Percentiles rank a stretch among this genome's conserved stretches.
These are phyloP conservation scores for Penicillium paneum DNA, from an alignment of 2,329 filamentous ascomycete genomes.

Conservation along the genomic window DNA sequence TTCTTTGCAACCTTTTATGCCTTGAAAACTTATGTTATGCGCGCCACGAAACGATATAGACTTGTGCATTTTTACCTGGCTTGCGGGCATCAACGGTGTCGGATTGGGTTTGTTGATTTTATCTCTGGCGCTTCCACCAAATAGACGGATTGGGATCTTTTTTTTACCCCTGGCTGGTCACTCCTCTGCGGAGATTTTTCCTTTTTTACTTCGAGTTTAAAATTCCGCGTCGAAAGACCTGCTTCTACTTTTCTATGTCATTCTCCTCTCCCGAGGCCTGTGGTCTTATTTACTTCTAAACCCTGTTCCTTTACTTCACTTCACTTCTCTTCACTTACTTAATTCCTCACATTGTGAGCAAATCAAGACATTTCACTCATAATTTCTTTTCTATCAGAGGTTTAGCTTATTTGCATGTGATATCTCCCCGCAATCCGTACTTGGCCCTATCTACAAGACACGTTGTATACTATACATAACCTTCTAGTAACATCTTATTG, in stretches of 20 bases:
- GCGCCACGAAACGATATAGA: conserved; percentile 41
- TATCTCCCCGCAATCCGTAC: not conserved
- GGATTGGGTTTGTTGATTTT: conserved; percentile 22
- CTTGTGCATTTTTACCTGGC: conserved; percentile 38
- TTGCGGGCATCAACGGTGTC: conserved; percentile 40
- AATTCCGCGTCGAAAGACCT: conserved; percentile 16
- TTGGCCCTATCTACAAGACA: not conserved
- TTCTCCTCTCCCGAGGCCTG: conserved; percentile 24
- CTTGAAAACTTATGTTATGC: conserved; percentile 27
- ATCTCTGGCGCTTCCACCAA: conserved; percentile 20
- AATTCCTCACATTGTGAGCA: conserved; percentile 17
- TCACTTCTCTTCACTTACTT: conserved; percentile 9
- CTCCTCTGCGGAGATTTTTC: conserved; percentile 5
- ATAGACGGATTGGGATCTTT: conserved; percentile 21
- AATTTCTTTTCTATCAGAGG: not conserved
- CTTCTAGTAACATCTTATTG: not conserved
- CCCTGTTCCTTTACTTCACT: conserved; percentile 9
- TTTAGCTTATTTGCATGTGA: not conserved
- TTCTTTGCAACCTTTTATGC: conserved; percentile 6
- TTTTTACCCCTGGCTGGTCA: conserved; percentile 11
- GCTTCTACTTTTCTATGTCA: conserved; percentile 10
- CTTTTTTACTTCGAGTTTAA: conserved; percentile 13
- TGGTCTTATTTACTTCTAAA: conserved; percentile 20
- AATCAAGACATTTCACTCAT: conserved; percentile 12
- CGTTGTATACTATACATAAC: not conserved